Evolutionary conservation across 306 rosid genomes (phyloP), one percentile per base, ranked within the genome.

Genomic region (Malus asiatica): DNA sequence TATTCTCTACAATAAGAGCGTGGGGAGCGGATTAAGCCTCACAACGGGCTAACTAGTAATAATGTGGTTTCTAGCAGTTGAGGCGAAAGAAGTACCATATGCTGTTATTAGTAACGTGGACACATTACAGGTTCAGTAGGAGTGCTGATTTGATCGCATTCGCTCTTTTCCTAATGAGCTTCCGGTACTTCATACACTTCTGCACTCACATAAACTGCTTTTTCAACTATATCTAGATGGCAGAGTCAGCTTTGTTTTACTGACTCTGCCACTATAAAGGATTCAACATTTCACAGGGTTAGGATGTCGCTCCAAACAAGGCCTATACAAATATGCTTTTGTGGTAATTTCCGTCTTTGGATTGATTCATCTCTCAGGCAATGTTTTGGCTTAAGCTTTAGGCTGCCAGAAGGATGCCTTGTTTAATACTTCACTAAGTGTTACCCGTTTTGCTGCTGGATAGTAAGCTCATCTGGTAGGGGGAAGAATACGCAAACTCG

Each of bases 261-360:
- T 25, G 25, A 25, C 25, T 82, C 84, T 72, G 88, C 92, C 75
- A 59, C 53, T 18, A 86, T 95, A 75, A 78, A 84, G 66, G 91
- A 92, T 67, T 72, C 96, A 25, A 73, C 25, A 75, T 95, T 95
- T 83, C 93, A 89, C 55, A 83, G 89, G 85, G 98, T 95, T 76
- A 89, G 99, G 97, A 90, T 77, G 97, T 92, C 66, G 97, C 97
- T 84, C 98, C 97, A 59, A 92, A 92, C 88, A 95, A 95, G 98
- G 98, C 92, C 76, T 29, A 23, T 48, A 44, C 48, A 27, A 46
- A 1, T 55, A 77, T 32, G 11, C 30, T 27, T 81, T 59, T 32
- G 8, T 46, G n/a, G 8, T 29, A 10, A 30, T 53, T 59, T 16
- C 4, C 7, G 22, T 71, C 70, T 4, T 25, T 44, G 59, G 46